Conservation (phyloP, 2,329 filamentous ascomycete species). For the Colletotrichum acutatum region DNA sequence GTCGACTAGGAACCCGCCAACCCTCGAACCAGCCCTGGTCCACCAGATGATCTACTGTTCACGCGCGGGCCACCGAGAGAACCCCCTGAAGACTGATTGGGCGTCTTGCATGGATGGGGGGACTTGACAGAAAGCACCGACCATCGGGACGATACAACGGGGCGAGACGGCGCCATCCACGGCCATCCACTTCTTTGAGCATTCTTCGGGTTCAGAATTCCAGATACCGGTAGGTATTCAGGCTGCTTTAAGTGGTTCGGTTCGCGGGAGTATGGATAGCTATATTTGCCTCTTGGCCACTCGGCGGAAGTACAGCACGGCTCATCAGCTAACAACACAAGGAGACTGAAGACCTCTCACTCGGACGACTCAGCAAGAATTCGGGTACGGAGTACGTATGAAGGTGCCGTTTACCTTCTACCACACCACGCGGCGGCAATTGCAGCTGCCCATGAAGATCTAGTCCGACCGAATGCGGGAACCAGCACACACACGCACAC, state of each 20-base stretch:
- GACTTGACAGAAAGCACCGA: constrained; percentile 24
- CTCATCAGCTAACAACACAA: background rate
- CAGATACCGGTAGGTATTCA: background rate
- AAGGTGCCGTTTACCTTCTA: background rate
- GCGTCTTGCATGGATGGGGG: constrained; percentile 28
- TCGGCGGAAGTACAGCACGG: background rate
- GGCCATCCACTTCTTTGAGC: background rate
- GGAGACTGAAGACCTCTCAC: background rate
- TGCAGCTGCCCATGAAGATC: background rate
- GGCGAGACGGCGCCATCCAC: background rate
- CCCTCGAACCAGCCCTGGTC: constrained; percentile 4
- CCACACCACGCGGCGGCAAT: constrained; percentile 2
- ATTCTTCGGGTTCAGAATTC: background rate
- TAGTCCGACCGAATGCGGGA: constrained; percentile 18
- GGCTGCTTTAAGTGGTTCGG: background rate
- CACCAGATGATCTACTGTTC: constrained; percentile 27
- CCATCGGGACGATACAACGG: constrained; percentile 23
- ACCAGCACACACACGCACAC: constrained; percentile 12
- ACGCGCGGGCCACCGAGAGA: constrained; percentile 25
- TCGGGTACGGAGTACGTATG: background rate
- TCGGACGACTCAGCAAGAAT: background rate
- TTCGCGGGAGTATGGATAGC: background rate
- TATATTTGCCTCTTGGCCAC: background rate
- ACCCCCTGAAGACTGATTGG: constrained; percentile 12
- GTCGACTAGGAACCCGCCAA: background rate